Base-by-base conservation (phyloP, 192 early-diverging fungal genomes). In the Coemansia javaensis region DNA sequence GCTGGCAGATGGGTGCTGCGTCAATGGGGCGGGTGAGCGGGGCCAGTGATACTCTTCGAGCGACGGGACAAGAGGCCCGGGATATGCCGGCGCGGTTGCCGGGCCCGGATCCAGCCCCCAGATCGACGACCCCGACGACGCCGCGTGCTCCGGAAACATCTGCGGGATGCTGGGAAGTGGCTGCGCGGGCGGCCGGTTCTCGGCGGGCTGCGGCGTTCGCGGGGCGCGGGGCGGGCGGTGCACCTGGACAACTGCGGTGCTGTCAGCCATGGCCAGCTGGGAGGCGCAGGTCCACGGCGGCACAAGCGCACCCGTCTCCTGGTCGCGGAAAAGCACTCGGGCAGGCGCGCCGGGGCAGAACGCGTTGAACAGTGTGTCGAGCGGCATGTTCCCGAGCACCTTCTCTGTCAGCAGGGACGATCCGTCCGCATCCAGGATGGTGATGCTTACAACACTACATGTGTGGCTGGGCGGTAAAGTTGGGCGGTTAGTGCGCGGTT, bases 301-400 rank as follows among this genome's bases (percentile, higher is more conserved):
- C 1, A 59, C 50, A 20, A 71, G 68, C 13, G 15, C 40, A 21
- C 43, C 31, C 14, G 60, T 56, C 9, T 21, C 11, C 22, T 46
- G 40, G 27, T 73, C 53, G 4, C 62, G 51, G 22, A 53, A 55
- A 21, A 73, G 52, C 17, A 73, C 30, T 2, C 23, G 13, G 5
- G 10, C 14, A 5, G 70, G 70, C 4, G 63, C 63, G 41, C 37
- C 27, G 25, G 53, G 63, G 23, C 41, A 62, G 47, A 66, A 57
- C 12, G 63, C 32, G 25, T 44, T 50, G 10, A 73, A 11, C 17
- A 73, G 54, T 15, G 66, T 63, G 5, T 14, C 8, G 5, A 73
- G 36, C 1, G 63, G 31, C 63, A 73, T 73, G 4, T 24, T 31
- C 1, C 40, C 54, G 3, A 33, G 23, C 3, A 37, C 63, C 16